Percentiles rank a stretch among this genome's conserved stretches.
Conservation (phyloP, 345 rosid genomes). For the Hibiscus tridactylites region DNA sequence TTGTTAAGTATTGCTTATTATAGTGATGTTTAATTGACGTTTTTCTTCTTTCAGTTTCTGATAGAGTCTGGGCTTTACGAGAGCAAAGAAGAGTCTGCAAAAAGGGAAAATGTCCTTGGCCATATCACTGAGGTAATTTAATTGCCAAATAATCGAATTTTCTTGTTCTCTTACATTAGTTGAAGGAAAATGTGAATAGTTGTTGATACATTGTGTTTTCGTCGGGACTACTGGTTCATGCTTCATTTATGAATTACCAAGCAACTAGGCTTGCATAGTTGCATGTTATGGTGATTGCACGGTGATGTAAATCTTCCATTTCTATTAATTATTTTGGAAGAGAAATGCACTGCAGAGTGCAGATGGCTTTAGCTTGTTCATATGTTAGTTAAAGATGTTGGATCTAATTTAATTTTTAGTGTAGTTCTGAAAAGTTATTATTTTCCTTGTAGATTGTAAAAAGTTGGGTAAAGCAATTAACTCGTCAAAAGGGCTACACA, state of each 20-base stretch:
- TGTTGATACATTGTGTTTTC: neutral
- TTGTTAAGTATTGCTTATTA: neutral
- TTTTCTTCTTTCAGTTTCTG: conserved; percentile 39
- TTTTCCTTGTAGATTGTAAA: conserved; percentile 52
- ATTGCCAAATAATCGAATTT: neutral
- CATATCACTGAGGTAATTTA: conserved; percentile 51
- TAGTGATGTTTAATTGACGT: neutral
- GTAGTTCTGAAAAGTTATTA: neutral
- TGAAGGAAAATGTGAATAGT: neutral
- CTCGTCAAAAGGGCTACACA: conserved; percentile 57
- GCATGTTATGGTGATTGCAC: neutral
- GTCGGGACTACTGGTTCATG: neutral
- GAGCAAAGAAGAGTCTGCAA: conserved; percentile 64
- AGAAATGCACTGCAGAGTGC: neutral
- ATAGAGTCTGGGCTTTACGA: conserved; percentile 63
- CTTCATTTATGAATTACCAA: neutral
- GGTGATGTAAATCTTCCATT: neutral
- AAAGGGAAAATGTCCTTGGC: conserved; percentile 59
- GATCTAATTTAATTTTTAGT: neutral
- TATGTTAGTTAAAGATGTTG: neutral
- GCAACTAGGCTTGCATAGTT: neutral
- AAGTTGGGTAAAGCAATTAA: conserved; percentile 75
- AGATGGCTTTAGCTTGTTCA: neutral
- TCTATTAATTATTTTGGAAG: neutral
- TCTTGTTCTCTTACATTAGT: neutral